Conservation (phyloP, 1,284 basidiomycete genomes). For the Sanguinoderma infundibulare region DNA sequence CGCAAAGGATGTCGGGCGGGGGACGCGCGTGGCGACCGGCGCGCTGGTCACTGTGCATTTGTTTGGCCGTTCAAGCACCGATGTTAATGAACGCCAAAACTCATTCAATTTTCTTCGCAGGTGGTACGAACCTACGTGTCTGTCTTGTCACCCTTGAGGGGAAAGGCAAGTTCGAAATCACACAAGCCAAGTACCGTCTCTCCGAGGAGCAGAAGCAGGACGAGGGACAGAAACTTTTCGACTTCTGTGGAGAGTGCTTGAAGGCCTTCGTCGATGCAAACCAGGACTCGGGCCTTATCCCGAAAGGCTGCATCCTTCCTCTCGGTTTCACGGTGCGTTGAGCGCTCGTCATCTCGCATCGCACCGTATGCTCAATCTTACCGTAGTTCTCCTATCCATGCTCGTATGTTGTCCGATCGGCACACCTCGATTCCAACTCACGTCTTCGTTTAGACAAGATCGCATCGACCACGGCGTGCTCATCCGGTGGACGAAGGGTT, state of each 20-base stretch:
- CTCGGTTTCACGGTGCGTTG: conserved; percentile 90
- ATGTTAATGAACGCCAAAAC: no score
- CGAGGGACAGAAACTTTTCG: conserved; percentile 94
- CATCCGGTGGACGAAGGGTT: conserved; percentile 99
- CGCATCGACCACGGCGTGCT: conserved; percentile 94
- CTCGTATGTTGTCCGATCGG: conserved; percentile 54
- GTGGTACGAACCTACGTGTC: conserved; percentile 96
- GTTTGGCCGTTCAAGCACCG: no score
- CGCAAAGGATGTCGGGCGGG: no score
- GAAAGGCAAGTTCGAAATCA: conserved; percentile 95
- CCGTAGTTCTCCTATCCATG: conserved; percentile 92
- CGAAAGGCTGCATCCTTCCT: conserved; percentile 76
- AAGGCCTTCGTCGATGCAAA: conserved; percentile 89
- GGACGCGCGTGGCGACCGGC: no score
- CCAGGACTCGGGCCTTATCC: conserved; percentile 64
- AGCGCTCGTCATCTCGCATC: not conserved
- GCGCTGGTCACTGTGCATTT: no score
- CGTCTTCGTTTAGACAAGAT: conserved; percentile 67
- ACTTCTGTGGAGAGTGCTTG: conserved; percentile 96
- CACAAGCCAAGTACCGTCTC: conserved; percentile 96
- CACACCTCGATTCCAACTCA: not conserved
- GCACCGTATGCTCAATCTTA: not conserved
- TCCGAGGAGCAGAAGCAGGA: conserved; percentile 98
- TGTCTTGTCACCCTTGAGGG: conserved; percentile 95
- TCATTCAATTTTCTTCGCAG: conserved; percentile 42